Percentiles rank a stretch among this genome's conserved stretches.
These are phyloP conservation scores for Cylindrotheca fusiformis DNA, from an alignment of 108 stramenopile genomes.

Conservation along the genomic window DNA sequence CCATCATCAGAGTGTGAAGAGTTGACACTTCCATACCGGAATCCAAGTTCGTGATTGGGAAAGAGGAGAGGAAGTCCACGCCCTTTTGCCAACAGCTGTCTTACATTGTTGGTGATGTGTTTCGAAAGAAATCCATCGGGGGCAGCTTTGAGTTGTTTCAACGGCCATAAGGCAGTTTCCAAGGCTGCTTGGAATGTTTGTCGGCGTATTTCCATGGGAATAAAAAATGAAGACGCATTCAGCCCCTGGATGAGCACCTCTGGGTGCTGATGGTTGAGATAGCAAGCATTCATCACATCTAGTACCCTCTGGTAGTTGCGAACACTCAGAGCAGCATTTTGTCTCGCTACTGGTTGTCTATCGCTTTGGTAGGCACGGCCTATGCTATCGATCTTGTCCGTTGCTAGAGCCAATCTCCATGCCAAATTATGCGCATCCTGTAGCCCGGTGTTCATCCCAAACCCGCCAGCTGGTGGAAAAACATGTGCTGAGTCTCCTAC, in stretches of 20 bases:
- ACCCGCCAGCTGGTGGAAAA: slow-evolving; percentile 96
- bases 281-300: slow-evolving; percentile 66
- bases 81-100: slow-evolving; percentile 50
- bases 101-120: slow-evolving; percentile 59
- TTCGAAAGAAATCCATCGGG: slow-evolving; percentile 29
- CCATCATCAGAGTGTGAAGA: background rate
- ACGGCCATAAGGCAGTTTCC: slow-evolving; percentile 57
- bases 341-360: slow-evolving; percentile 71
- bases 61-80: slow-evolving; percentile 83
- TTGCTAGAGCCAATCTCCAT: slow-evolving; percentile 69
- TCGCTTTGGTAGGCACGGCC: slow-evolving; percentile 64
- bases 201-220: slow-evolving; percentile 46
- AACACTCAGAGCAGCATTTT: slow-evolving; percentile 86
- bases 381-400: slow-evolving; percentile 8
- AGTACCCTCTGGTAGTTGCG: slow-evolving; percentile 86
- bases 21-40: slow-evolving; percentile 39
- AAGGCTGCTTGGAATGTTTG: slow-evolving; percentile 56
- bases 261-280: slow-evolving; percentile 75
- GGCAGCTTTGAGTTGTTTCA: slow-evolving; percentile 39
- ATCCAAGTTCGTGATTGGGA: slow-evolving; percentile 78
- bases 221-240: slow-evolving; percentile 35
- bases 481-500: slow-evolving; percentile 95
- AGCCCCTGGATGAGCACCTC: slow-evolving; percentile 44
- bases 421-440: slow-evolving; percentile 91
- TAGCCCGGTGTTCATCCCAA: slow-evolving; percentile 96